A percentile compares a stretch with the other conserved stretches of the same genome.
These are phyloP conservation scores for Elsinoe fawcettii DNA, from an alignment of 2,329 filamentous ascomycete species.

Conservation along the genomic window DNA sequence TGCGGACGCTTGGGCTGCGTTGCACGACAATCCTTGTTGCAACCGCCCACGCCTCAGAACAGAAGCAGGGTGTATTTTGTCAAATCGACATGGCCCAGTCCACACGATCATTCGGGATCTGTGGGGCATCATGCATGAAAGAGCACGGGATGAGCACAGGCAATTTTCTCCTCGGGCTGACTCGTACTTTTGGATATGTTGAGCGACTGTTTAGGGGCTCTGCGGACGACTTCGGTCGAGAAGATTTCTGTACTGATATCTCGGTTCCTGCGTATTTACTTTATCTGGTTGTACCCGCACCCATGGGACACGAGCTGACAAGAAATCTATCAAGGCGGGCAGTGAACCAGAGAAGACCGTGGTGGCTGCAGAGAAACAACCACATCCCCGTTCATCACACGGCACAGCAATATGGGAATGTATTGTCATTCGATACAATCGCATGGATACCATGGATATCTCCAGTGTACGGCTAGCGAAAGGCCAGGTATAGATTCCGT, in stretches of 20 bases:
- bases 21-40: not conserved
- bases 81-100: slow-evolving; percentile 8
- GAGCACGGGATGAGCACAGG: slow-evolving; percentile 8
- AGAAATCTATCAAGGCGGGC: not conserved
- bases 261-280: not conserved
- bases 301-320: not conserved
- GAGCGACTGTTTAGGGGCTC: slow-evolving; percentile 7
- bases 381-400: slow-evolving; percentile 1
- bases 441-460: not conserved
- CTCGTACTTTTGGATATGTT: slow-evolving; percentile 1
- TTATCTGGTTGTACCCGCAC: not conserved
- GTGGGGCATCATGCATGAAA: slow-evolving; percentile 7
- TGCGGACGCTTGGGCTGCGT: not conserved
- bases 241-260: not conserved
- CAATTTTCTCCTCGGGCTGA: not conserved
- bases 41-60: not conserved
- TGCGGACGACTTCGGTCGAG: slow-evolving; percentile 9
- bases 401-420: not conserved
- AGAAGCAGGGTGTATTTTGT: not conserved
- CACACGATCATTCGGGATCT: not conserved
- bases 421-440: not conserved
- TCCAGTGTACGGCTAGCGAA: not conserved
- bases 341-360: not conserved
- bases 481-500: not conserved
- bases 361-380: slow-evolving; percentile 13